Conservation (phyloP, 441 rosid genomes). For the Erysimum cheiri region DNA sequence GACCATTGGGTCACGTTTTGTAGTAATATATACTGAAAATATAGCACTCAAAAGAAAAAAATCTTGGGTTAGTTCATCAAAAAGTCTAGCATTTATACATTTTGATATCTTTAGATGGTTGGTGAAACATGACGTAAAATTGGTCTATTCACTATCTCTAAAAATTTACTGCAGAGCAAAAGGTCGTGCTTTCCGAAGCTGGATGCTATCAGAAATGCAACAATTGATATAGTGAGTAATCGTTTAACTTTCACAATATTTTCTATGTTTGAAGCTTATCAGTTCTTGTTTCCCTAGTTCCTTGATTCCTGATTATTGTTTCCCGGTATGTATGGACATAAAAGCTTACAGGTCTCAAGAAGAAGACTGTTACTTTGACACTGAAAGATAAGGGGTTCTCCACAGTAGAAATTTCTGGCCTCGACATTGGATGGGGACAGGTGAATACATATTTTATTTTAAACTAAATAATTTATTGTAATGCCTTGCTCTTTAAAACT, state of each 20-base stretch:
- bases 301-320: conserved; percentile 22
- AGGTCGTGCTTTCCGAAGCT: conserved; percentile 83
- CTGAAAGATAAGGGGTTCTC: conserved; percentile 63
- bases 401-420: conserved; percentile 88
- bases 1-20: background rate
- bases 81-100: background rate
- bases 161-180: conserved; percentile 65
- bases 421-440: conserved; percentile 99
- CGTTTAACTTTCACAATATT: conserved; percentile 12
- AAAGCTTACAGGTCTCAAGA: conserved; percentile 85
- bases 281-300: conserved; percentile 16
- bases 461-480: background rate
- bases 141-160: conserved; percentile 25
- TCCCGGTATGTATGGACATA: conserved; percentile 37
- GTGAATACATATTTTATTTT: conserved; percentile 49
- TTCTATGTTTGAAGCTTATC: conserved; percentile 12
- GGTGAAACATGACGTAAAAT: background rate
- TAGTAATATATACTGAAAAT: background rate
- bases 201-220: conserved; percentile 90
- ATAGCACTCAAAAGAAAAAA: background rate
- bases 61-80: background rate
- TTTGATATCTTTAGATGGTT: background rate
- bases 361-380: conserved; percentile 64
- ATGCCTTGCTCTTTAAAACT: background rate
- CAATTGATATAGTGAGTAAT: conserved; percentile 86